phyloP scores from a whole-genome alignment of 305 asterid genomes.

The Rubia tinctorum region DNA sequence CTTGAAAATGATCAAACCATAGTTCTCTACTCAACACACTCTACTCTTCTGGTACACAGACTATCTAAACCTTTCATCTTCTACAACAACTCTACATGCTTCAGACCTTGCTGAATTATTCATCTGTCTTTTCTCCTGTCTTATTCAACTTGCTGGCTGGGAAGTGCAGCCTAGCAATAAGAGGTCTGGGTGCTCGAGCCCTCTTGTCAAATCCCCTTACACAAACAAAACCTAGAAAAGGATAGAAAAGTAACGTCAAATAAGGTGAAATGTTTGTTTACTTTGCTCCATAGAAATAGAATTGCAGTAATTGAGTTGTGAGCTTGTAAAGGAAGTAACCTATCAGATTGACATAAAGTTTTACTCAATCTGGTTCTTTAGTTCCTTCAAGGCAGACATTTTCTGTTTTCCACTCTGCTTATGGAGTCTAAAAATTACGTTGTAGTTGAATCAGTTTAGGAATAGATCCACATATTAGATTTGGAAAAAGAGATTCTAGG shows the following conservation, averaged over 20 bases:
- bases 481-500: background rate
- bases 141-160: slow-evolving; percentile 76
- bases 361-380: background rate
- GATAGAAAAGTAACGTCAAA: slow-evolving; percentile 18
- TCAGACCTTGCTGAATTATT: slow-evolving; percentile 6
- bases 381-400: background rate
- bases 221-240: slow-evolving; percentile 80
- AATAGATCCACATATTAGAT: background rate
- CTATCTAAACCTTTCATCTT: slow-evolving; percentile 9
- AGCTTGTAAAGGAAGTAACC: background rate
- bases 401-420: background rate
- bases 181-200: slow-evolving; percentile 85
- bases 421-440: background rate
- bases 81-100: slow-evolving; percentile 9
- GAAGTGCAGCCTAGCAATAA: slow-evolving; percentile 82
- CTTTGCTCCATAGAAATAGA: background rate
- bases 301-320: background rate
- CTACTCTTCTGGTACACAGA: background rate
- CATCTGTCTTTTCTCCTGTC: slow-evolving; percentile 44
- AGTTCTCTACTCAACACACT: slow-evolving; percentile 10
- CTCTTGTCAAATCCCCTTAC: slow-evolving; percentile 87
- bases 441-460: background rate
- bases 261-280: slow-evolving; percentile 5
- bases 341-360: background rate
- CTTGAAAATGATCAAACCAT: slow-evolving; percentile 1